Evolutionary conservation across 2,329 filamentous ascomycete species (phyloP).

Genomic region (Ascochyta pisi): DNA sequence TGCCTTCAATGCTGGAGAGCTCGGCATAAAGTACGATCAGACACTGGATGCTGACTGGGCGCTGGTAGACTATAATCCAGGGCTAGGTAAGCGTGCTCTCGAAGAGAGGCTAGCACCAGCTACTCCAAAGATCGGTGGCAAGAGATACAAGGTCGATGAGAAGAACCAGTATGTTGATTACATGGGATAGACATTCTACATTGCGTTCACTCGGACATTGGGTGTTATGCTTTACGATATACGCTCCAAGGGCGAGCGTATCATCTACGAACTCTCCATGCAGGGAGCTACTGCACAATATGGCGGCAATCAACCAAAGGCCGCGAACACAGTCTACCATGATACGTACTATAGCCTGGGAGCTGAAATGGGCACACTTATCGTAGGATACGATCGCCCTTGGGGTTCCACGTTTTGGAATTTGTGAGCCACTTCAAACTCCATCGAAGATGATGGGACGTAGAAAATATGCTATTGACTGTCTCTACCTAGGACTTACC

Average conservation of each 20-base stretch:
- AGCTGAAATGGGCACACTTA: constrained; percentile 50
- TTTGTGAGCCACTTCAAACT: constrained; percentile 19
- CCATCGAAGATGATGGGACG: not conserved
- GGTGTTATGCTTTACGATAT: constrained; percentile 63
- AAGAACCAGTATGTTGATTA: constrained; percentile 56
- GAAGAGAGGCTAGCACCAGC: constrained; percentile 53
- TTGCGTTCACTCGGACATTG: constrained; percentile 57
- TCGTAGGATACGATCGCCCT: constrained; percentile 61
- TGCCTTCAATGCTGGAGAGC: constrained; percentile 53
- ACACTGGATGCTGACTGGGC: constrained; percentile 58
- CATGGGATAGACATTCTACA: constrained; percentile 61
- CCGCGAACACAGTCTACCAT: constrained; percentile 56
- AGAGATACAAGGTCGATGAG: constrained; percentile 53
- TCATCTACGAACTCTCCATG: constrained; percentile 64
- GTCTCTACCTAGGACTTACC: constrained; percentile 39
- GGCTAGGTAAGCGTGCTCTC: constrained; percentile 36
- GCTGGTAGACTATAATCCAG: constrained; percentile 49
- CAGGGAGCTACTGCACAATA: constrained; percentile 64
- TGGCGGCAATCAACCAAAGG: constrained; percentile 53
- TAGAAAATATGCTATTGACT: not conserved
- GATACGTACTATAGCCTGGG: constrained; percentile 60
- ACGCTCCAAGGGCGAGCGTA: constrained; percentile 60
- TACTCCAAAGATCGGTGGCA: constrained; percentile 50
- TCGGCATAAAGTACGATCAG: constrained; percentile 56
- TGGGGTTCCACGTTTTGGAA: constrained; percentile 60